Evolutionary conservation across 2,329 filamentous ascomycete species (phyloP).

Genomic region (Phyllosticta capitalensis): DNA sequence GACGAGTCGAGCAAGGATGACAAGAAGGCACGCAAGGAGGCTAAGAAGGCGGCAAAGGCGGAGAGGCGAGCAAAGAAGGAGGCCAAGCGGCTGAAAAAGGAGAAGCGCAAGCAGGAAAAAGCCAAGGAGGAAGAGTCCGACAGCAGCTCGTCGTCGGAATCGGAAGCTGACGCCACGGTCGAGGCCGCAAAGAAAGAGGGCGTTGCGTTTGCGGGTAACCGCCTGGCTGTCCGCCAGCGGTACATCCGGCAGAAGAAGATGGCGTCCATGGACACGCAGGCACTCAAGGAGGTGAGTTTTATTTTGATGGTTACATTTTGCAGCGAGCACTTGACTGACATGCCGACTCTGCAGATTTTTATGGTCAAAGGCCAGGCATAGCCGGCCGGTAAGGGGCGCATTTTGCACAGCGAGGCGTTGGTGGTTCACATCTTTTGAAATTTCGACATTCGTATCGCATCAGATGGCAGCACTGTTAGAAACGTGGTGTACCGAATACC

Average conservation of each 20-base stretch:
- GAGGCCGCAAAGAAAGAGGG: conserved; percentile 39
- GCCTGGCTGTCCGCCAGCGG: conserved; percentile 66
- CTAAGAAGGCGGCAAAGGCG: conserved; percentile 30
- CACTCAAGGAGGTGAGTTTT: conserved; percentile 66
- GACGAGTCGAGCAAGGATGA: conserved; percentile 21
- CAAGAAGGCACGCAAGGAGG: conserved; percentile 17
- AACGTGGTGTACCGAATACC: no score
- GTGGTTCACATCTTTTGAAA: background rate
- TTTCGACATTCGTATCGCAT: background rate
- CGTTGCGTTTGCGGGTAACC: conserved; percentile 38
- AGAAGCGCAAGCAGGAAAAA: conserved; percentile 31
- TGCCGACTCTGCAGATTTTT: conserved; percentile 45
- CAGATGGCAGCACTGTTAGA: no score
- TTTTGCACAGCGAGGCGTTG: conserved; percentile 9
- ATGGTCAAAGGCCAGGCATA: conserved; percentile 49
- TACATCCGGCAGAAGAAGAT: conserved; percentile 84
- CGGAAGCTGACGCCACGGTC: conserved; percentile 27
- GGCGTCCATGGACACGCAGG: conserved; percentile 70
- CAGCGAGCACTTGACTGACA: no score
- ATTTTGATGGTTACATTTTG: no score
- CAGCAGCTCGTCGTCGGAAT: conserved; percentile 15
- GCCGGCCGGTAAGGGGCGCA: background rate
- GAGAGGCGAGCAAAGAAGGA: conserved; percentile 36
- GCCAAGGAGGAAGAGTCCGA: conserved; percentile 22
- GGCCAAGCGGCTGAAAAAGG: conserved; percentile 38